Evolutionary conservation across 1,284 basidiomycete species (phyloP).

Genomic region (Pyrrhoderma lamaoense): DNA sequence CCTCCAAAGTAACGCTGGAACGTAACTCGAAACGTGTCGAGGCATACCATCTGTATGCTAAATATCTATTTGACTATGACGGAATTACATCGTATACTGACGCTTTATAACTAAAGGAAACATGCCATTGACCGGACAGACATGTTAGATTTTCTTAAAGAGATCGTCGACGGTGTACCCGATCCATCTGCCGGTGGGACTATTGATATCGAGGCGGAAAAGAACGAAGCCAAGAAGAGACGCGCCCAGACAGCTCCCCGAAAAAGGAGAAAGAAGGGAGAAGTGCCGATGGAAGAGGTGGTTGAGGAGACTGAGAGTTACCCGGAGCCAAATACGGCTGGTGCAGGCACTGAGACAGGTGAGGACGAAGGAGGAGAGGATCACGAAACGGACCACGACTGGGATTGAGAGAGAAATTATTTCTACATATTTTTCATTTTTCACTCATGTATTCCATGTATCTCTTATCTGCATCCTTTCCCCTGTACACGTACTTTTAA

Average conservation of each 20-base stretch:
- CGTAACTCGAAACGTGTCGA: slow-evolving; percentile 89
- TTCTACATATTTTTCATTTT: too few relatives aligned
- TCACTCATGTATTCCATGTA: too few relatives aligned
- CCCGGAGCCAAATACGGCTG: too few relatives aligned
- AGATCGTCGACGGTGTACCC: slow-evolving; percentile 84
- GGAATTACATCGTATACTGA: not conserved
- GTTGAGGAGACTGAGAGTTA: not conserved
- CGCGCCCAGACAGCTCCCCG: slow-evolving; percentile 31
- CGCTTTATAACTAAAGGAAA: slow-evolving; percentile 53
- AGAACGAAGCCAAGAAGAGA: slow-evolving; percentile 28
- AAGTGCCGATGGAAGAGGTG: slow-evolving; percentile 20
- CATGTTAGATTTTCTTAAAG: slow-evolving; percentile 93
- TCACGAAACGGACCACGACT: not conserved
- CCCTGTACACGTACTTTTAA: too few relatives aligned
- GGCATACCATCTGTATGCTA: slow-evolving; percentile 88
- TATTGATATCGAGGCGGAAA: slow-evolving; percentile 60
- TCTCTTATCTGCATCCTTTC: too few relatives aligned
- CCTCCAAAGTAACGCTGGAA: slow-evolving; percentile 73
- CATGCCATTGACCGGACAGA: slow-evolving; percentile 86
- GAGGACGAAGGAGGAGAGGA: not conserved
- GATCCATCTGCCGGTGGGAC: slow-evolving; percentile 83
- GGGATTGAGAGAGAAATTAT: too few relatives aligned
- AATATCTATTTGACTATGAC: not conserved
- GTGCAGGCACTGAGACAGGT: not conserved
- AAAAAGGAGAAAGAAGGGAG: slow-evolving; percentile 47